A percentile compares a stretch with the other conserved stretches of the same genome.
These are phyloP conservation scores for Pseudogymnoascus sp. DNA, from an alignment of 2,329 filamentous ascomycete species.

Conservation along the genomic window DNA sequence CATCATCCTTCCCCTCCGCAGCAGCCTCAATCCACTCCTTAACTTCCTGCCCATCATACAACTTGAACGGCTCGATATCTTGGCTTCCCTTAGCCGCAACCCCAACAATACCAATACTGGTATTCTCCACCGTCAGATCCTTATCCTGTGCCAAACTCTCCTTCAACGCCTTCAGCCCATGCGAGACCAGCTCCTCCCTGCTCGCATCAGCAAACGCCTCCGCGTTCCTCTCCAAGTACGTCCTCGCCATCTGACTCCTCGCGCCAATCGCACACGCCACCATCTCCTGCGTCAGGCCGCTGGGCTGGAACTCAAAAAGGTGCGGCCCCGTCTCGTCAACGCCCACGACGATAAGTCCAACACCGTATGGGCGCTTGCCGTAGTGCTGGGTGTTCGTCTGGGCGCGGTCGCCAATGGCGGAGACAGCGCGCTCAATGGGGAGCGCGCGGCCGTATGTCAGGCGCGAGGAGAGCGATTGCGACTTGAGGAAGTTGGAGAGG, in stretches of 20 bases:
- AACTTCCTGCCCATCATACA: conserved; percentile 84
- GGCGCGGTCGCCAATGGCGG: conserved; percentile 89
- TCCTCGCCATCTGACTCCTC: conserved; percentile 92
- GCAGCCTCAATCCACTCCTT: conserved; percentile 75
- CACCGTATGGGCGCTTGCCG: conserved; percentile 91
- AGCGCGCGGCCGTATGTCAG: conserved; percentile 94
- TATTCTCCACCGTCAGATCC: conserved; percentile 95
- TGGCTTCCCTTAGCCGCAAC: conserved; percentile 41
- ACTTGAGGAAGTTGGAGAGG: conserved; percentile 99
- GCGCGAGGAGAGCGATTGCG: conserved; percentile 91
- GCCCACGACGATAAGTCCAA: conserved; percentile 84
- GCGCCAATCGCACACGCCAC: conserved; percentile 91
- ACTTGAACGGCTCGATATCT: conserved; percentile 70
- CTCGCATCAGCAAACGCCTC: conserved; percentile 69
- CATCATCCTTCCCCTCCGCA: conserved; percentile 44
- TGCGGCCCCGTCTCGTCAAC: conserved; percentile 92
- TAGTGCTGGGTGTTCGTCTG: conserved; percentile 98
- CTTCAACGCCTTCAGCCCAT: conserved; percentile 85
- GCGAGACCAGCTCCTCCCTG: conserved; percentile 79
- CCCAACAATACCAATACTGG: conserved; percentile 80
- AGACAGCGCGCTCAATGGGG: conserved; percentile 78
- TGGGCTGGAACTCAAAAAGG: conserved; percentile 96
- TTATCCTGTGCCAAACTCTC: conserved; percentile 95
- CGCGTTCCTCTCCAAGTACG: conserved; percentile 88
- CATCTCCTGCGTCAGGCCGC: conserved; percentile 96